Base-by-base conservation (phyloP, 768 basidiomycete species). In the Dioszegia aurantiaca region DNA sequence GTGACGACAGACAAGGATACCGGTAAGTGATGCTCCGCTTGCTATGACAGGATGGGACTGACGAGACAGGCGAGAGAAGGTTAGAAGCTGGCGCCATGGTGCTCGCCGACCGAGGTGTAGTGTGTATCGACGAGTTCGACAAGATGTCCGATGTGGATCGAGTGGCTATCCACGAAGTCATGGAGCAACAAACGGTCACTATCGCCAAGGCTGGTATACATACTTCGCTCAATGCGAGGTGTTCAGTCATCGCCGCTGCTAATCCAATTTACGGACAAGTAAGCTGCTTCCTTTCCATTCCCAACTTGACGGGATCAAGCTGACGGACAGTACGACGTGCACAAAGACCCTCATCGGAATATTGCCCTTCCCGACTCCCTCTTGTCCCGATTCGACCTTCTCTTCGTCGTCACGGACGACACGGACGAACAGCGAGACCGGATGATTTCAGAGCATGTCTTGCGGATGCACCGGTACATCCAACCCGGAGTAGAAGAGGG, bases 71-170 rank as follows among this genome's bases (percentile, higher is more conserved):
- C 53, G 95, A 99, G 74, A 85, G 95, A 59, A 81, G 95, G 61
- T 83, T 99, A 49, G 95, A 99, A 80, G 95, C 95, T 3, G 95
- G 95, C 42, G 95, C 95, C 12, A 99, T 99, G 95, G 95, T 99
- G 54, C 86, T 99, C 59, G 95, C 95, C 27, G 95, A 99, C 78
- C 86, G 94, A 67, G 95, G 95, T 17, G 92, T 99, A 21, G 94
- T 99, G 43, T 99, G 95, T 77, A 98, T 99, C 68, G 95, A 99
- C 78, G 95, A 99, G 78, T 99, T 99, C 72, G 95, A 99, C 83
- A 99, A 99, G 77, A 98, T 99, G 95, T 93, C 90, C 26, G 95
- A 99, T 73, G 83, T 98, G 64, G 95, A 99, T 79, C 85, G 95
- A 65, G 94, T 98, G 19, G 94, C 95, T 31, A 99, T 99, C 69